phyloP scores from a whole-genome alignment of 1,284 basidiomycete genomes.

The Irpex sp. region DNA sequence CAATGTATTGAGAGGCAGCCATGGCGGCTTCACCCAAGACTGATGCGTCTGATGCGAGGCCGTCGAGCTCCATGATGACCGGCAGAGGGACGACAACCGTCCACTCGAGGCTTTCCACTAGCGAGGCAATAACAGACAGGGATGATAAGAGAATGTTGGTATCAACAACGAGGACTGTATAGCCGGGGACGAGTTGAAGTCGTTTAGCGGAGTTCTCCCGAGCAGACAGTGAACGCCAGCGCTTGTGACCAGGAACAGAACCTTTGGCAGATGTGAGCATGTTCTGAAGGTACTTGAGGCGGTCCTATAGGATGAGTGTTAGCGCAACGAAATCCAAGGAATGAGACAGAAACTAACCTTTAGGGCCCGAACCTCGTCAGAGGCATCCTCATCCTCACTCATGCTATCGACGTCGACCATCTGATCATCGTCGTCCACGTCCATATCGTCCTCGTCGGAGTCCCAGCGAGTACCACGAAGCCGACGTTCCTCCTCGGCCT shows the following conservation, averaged over 20 bases:
- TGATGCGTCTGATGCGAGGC: slow-evolving; percentile 68
- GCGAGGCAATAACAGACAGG: slow-evolving; percentile 63
- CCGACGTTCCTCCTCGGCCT: slow-evolving; percentile 67
- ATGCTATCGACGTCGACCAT: slow-evolving; percentile 38
- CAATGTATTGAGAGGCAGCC: slow-evolving; percentile 73
- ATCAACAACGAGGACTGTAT: slow-evolving; percentile 89
- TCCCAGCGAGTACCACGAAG: slow-evolving; percentile 56
- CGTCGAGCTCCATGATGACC: slow-evolving; percentile 95
- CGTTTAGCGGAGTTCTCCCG: slow-evolving; percentile 30
- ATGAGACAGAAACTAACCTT: slow-evolving; percentile 46
- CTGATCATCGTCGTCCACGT: slow-evolving; percentile 54
- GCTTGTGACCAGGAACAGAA: slow-evolving; percentile 28
- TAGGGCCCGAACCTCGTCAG: slow-evolving; percentile 71
- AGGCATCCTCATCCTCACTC: slow-evolving; percentile 59
- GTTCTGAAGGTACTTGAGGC: slow-evolving; percentile 60
- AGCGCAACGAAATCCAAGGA: slow-evolving; percentile 9
- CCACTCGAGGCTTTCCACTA: slow-evolving; percentile 84
- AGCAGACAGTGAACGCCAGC: slow-evolving; percentile 27
- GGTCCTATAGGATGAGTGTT: slow-evolving; percentile 41
- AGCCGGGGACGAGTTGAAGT: slow-evolving; percentile 76
- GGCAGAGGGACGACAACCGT: slow-evolving; percentile 90
- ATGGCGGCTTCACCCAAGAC: slow-evolving; percentile 70
- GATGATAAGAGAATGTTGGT: slow-evolving; percentile 92
- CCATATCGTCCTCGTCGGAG: slow-evolving; percentile 59
- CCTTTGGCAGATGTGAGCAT: slow-evolving; percentile 43